These are phyloP conservation scores for Solanum chacoense DNA, from an alignment of 305 asterid species.

Conservation along the genomic window DNA sequence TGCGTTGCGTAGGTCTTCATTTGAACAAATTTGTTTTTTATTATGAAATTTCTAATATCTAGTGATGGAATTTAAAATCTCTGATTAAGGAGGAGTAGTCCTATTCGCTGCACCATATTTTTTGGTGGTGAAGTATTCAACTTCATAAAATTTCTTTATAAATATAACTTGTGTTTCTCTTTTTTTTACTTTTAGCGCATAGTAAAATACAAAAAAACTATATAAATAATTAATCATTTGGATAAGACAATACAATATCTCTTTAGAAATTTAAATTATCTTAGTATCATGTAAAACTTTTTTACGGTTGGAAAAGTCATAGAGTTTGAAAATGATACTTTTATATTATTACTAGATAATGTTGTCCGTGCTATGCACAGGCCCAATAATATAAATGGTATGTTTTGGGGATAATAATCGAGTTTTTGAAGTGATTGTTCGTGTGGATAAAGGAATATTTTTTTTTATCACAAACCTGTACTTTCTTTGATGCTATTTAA, in stretches of 20 bases:
- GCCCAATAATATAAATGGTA: no score
- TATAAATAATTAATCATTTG: neutral
- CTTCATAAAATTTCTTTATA: neutral
- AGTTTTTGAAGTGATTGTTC: no score
- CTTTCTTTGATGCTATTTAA: no score
- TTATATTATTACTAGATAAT: no score
- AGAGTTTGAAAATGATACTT: neutral
- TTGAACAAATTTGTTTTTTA: fast-evolving
- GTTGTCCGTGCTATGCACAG: no score
- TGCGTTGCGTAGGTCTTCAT: neutral
- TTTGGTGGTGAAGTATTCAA: neutral
- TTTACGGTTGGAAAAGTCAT: neutral
- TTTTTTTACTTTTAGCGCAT: neutral
- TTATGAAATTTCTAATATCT: no score
- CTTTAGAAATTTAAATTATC: neutral
- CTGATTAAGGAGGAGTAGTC: fast-evolving
- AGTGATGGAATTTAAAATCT: fast-evolving
- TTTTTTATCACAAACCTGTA: no score
- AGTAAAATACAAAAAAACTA: neutral
- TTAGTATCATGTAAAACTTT: neutral
- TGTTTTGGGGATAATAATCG: no score
- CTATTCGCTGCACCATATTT: fast-evolving
- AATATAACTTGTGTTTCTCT: neutral
- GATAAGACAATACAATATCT: neutral
- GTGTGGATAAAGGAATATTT: no score